Evolutionary conservation across 805 yeast genomes (phyloP).

Genomic region (Metschnikowia colocasiae): DNA sequence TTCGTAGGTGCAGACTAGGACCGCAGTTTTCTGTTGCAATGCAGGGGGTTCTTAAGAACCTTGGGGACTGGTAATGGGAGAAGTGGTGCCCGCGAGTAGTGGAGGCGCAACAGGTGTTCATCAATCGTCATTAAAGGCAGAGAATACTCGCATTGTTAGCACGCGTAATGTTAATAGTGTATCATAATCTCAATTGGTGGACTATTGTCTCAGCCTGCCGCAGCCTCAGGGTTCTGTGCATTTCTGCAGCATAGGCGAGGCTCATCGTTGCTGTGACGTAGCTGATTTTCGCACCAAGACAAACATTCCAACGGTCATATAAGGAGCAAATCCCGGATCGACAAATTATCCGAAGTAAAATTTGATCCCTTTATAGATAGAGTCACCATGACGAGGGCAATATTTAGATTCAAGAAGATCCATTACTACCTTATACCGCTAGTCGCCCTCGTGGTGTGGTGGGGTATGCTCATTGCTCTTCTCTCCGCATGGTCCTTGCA

Average conservation of each 20-base stretch:
- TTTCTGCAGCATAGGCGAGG: slow-evolving; percentile 4
- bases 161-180: not conserved
- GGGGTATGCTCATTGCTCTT: slow-evolving; percentile 86
- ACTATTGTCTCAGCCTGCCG: not conserved
- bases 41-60: too few relatives aligned
- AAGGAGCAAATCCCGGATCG: not conserved
- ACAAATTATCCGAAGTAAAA: too few relatives aligned
- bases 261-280: slow-evolving; percentile 5
- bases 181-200: not conserved
- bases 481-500: slow-evolving; percentile 73
- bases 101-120: not conserved
- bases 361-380: not conserved
- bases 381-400: slow-evolving; percentile 6
- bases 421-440: slow-evolving; percentile 62
- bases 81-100: too few relatives aligned
- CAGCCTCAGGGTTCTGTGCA: not conserved
- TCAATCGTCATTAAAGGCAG: not conserved
- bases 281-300: slow-evolving; percentile 3
- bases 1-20: not conserved
- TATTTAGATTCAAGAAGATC: slow-evolving; percentile 38
- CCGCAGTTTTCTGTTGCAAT: not conserved
- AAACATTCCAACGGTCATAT: not conserved
- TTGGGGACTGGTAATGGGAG: too few relatives aligned
- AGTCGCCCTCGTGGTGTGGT: slow-evolving; percentile 69
- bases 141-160: not conserved